phyloP scores from a whole-genome alignment of 1,284 basidiomycete species.

The Cystobasidium slooffiae region DNA sequence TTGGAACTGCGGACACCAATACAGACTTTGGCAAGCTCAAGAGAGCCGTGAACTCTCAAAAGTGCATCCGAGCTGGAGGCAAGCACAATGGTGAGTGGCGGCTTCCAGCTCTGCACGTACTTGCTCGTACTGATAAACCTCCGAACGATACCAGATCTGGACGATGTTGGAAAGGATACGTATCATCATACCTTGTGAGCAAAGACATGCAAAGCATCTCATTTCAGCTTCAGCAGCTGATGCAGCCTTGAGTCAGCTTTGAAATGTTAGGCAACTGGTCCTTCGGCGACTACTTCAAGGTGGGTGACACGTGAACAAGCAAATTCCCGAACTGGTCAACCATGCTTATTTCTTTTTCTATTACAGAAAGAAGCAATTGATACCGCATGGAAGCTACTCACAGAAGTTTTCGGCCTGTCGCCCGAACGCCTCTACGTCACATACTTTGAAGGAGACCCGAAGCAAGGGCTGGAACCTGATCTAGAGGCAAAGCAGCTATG shows the following conservation, averaged over 20 bases:
- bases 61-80: slow-evolving; percentile 96
- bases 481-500: slow-evolving; percentile 80
- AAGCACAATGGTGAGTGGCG: slow-evolving; percentile 84
- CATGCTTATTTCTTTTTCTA: slow-evolving; percentile 4
- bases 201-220: background rate
- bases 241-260: slow-evolving; percentile 62
- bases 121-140: background rate
- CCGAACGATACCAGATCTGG: slow-evolving; percentile 69
- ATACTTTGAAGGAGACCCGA: slow-evolving; percentile 92
- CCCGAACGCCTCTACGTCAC: slow-evolving; percentile 93
- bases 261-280: slow-evolving; percentile 99
- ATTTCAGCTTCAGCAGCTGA: background rate
- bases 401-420: slow-evolving; percentile 82
- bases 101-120: background rate
- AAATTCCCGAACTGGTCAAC: background rate
- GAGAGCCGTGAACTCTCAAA: slow-evolving; percentile 94
- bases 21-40: slow-evolving; percentile 85
- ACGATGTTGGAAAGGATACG: slow-evolving; percentile 94
- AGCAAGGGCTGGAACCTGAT: slow-evolving; percentile 86
- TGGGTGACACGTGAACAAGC: slow-evolving; percentile 52
- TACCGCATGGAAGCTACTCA: slow-evolving; percentile 94
- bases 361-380: slow-evolving; percentile 85
- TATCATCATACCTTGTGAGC: slow-evolving; percentile 74
- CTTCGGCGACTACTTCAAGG: slow-evolving; percentile 99
- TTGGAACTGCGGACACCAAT: slow-evolving; percentile 92